These are phyloP conservation scores for Chimonanthus salicifolius DNA, from an alignment of 164 flowering plant species.

Conservation along the genomic window DNA sequence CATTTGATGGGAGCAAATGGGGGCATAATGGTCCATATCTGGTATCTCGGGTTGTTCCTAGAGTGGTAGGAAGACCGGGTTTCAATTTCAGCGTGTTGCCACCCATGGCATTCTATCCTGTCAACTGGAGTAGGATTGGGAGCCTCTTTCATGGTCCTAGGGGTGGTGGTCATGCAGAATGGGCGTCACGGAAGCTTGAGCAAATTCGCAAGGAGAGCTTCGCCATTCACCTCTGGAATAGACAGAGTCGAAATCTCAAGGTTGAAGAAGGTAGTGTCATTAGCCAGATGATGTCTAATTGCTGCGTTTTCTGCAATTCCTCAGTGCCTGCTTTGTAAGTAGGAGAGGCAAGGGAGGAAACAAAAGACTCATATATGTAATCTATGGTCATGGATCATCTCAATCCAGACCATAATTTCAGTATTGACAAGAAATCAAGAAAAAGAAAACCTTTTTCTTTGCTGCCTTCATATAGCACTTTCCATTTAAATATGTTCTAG, in stretches of 20 bases:
- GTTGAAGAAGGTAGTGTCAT: conserved; percentile 76
- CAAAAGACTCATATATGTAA: too few relatives aligned
- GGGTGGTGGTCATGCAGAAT: conserved; percentile 31
- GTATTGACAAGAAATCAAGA: too few relatives aligned
- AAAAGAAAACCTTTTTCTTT: too few relatives aligned
- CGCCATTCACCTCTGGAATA: conserved; percentile 85
- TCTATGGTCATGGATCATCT: too few relatives aligned
- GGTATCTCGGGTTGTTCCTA: conserved; percentile 79
- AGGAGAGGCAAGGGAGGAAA: too few relatives aligned
- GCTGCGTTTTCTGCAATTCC: conserved; percentile 45
- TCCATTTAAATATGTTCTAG: too few relatives aligned
- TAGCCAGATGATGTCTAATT: conserved; percentile 25
- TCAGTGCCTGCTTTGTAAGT: too few relatives aligned
- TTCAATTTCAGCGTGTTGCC: conserved; percentile 64
- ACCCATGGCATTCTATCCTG: conserved; percentile 76
- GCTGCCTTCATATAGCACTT: too few relatives aligned
- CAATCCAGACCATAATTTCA: too few relatives aligned
- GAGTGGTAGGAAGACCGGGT: conserved; percentile 33
- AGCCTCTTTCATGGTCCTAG: conserved; percentile 45
- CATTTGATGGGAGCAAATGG: conserved; percentile 90
- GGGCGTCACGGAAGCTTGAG: conserved; percentile 44
- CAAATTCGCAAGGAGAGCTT: conserved; percentile 44
- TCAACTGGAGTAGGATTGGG: conserved; percentile 60
- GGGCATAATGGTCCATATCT: conserved; percentile 95
- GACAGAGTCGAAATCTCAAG: conserved; percentile 45